Base-by-base conservation (phyloP, 2,329 filamentous ascomycete genomes). In the Sporothrix dimorphospora region DNA sequence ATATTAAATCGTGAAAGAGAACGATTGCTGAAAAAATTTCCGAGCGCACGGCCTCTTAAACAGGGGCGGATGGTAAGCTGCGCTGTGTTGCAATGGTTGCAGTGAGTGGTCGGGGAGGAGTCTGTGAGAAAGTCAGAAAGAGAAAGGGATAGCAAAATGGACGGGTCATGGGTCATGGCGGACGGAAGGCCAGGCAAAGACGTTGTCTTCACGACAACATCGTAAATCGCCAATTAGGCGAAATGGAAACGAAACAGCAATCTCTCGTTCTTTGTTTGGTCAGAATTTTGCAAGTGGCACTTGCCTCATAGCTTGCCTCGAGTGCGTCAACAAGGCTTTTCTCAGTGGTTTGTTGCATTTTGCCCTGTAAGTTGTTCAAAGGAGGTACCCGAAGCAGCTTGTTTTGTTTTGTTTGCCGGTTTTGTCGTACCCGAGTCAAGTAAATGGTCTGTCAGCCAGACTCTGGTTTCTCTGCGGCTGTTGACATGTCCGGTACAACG, bases 201-300 rank as follows among this genome's bases (percentile, higher is more conserved):
- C n/a, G 9, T n/a, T 49, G 63, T 4, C 27, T 9, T n/a, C 24
- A 16, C 40, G 14, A 65, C 8, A 65, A n/a, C 16, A 19, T 30
- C 4, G 57, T 9, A 47, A 49, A 34, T 38, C 24, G n/a, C 24
- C 16, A 12, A 66, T 51, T 49, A 67, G 42, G 63, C 27, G 45
- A 67, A 51, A 38, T 34, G 45, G 63, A 49, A 67, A 51, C 40
- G 63, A 67, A 67, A 51, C 63, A 34, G 63, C 42, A 21, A 67
- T n/a, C 16, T 67, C 16, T 34, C 42, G 42, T 30, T 11, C 34
- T 30, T 30, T 7, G 61, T 47, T 30, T 30, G 61, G 40, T 14
- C n/a, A 27, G 40, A 30, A 11, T 19, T 40, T 21, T 42, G 7
- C 4, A 21, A 61, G 9, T 61, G 19, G 4, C 21, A 30, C 16